These are phyloP conservation scores for Wickerhamiella brachini DNA, from an alignment of 805 yeast species.

Conservation along the genomic window DNA sequence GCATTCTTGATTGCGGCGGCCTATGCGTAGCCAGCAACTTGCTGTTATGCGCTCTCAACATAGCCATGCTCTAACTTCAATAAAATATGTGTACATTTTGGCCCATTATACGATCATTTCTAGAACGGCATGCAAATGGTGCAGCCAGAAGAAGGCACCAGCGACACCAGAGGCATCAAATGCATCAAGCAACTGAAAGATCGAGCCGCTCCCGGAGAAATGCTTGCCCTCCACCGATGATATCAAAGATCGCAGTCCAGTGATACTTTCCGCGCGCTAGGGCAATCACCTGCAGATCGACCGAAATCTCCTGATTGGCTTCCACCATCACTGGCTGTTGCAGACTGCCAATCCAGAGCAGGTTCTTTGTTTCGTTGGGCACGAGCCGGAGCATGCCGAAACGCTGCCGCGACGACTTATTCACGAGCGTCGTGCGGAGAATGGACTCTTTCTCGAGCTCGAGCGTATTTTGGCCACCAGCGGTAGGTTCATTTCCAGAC, in stretches of 20 bases:
- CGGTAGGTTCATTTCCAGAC: not conserved
- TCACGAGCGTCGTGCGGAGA: conserved; percentile 36
- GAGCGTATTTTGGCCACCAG: conserved; percentile 13
- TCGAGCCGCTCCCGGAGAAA: conserved; percentile 9
- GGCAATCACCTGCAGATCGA: conserved; percentile 45
- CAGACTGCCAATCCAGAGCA: conserved; percentile 59
- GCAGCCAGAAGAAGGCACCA: too few relatives aligned
- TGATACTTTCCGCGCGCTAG: conserved; percentile 71
- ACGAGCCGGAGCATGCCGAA: conserved; percentile 50
- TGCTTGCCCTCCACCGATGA: conserved; percentile 17
- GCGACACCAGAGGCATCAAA: too few relatives aligned
- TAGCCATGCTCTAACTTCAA: not conserved
- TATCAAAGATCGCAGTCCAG: conserved; percentile 56
- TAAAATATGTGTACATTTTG: too few relatives aligned
- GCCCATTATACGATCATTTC: too few relatives aligned
- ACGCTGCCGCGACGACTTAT: conserved; percentile 31
- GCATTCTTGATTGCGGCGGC: conserved; percentile 24
- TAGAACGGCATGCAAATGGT: too few relatives aligned
- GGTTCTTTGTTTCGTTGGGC: conserved; percentile 35
- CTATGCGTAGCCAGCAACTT: too few relatives aligned
- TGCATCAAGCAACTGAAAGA: not conserved
- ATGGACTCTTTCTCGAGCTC: conserved; percentile 37
- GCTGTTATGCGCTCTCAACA: too few relatives aligned
- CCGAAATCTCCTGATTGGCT: conserved; percentile 30
- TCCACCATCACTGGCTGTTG: conserved; percentile 40